Conservation (phyloP, 2,329 filamentous ascomycete species). For the Microcyclospora tardicrescens region DNA sequence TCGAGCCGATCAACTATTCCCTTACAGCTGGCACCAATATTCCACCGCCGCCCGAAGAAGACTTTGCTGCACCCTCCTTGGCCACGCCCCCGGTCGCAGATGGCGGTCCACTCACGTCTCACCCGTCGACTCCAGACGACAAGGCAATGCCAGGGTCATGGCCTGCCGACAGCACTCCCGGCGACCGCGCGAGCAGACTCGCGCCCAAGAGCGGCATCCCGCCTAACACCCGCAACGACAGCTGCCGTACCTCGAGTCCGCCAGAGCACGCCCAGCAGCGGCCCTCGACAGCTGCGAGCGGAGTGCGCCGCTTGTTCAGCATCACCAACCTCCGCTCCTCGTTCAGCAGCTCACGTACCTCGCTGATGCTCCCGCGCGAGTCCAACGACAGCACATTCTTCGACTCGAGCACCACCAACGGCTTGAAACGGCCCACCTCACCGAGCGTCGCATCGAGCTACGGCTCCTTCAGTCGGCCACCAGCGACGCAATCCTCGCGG, state of each 20-base stretch:
- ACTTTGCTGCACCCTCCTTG: conserved; percentile 11
- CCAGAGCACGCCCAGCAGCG: conserved; percentile 8
- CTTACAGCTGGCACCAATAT: conserved; percentile 16
- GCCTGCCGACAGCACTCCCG: background rate
- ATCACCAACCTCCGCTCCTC: conserved; percentile 22
- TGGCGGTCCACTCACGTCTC: conserved; percentile 22
- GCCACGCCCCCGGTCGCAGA: conserved; percentile 17
- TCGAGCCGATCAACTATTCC: conserved; percentile 14
- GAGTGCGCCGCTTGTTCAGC: conserved; percentile 21
- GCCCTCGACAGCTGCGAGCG: conserved; percentile 5
- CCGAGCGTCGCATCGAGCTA: conserved; percentile 13
- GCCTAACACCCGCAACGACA: conserved; percentile 5
- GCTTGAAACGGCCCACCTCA: conserved; percentile 10
- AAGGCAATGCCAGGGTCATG: conserved; percentile 6
- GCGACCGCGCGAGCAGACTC: background rate
- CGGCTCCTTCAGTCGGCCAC: conserved; percentile 7
- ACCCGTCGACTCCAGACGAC: conserved; percentile 19
- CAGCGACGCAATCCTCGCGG: background rate
- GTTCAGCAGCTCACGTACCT: conserved; percentile 24
- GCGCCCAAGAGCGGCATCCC: conserved; percentile 2
- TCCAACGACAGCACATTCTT: conserved; percentile 4
- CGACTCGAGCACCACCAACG: background rate
- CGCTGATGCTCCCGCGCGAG: conserved; percentile 13
- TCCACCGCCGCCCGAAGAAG: conserved; percentile 11
- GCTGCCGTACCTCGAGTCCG: conserved; percentile 12